phyloP scores from a whole-genome alignment of 2,329 filamentous ascomycete genomes.

The Penicillium sclerotiorum region DNA sequence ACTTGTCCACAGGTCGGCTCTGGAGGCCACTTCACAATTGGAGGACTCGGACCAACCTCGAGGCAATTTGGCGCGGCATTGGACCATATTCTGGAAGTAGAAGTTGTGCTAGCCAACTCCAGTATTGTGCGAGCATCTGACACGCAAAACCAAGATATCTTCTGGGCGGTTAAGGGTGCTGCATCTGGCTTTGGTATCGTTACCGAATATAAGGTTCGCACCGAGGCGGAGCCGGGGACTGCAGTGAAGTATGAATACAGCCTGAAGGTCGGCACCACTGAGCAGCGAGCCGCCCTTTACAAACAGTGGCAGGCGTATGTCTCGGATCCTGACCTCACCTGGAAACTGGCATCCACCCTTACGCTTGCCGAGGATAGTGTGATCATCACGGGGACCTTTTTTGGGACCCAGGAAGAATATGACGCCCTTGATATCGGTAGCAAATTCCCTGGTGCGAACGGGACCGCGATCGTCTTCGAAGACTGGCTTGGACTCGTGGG shows the following conservation, averaged over 20 bases:
- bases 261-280: constrained; percentile 52
- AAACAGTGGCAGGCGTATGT: constrained; percentile 62
- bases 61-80: constrained; percentile 55
- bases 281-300: constrained; percentile 54
- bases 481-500: constrained; percentile 34
- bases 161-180: constrained; percentile 42
- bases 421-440: constrained; percentile 39
- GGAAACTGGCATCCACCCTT: constrained; percentile 61
- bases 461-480: constrained; percentile 27
- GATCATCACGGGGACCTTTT: constrained; percentile 64
- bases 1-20: constrained; percentile 38
- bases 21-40: constrained; percentile 42
- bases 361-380: constrained; percentile 58
- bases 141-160: constrained; percentile 34
- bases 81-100: constrained; percentile 52
- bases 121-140: constrained; percentile 35
- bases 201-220: constrained; percentile 42
- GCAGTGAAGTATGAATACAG: constrained; percentile 63
- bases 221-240: constrained; percentile 38
- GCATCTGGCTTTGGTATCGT: constrained; percentile 43
- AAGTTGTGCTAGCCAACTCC: constrained; percentile 50
- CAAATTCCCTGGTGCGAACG: constrained; percentile 25
- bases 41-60: constrained; percentile 41
- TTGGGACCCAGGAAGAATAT: constrained; percentile 62
- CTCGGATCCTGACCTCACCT: constrained; percentile 57